Percentiles rank a stretch among this genome's conserved stretches.
Conservation (phyloP, 371 early-diverging fungal genomes). For the Apophysomyces trapeziformis region DNA sequence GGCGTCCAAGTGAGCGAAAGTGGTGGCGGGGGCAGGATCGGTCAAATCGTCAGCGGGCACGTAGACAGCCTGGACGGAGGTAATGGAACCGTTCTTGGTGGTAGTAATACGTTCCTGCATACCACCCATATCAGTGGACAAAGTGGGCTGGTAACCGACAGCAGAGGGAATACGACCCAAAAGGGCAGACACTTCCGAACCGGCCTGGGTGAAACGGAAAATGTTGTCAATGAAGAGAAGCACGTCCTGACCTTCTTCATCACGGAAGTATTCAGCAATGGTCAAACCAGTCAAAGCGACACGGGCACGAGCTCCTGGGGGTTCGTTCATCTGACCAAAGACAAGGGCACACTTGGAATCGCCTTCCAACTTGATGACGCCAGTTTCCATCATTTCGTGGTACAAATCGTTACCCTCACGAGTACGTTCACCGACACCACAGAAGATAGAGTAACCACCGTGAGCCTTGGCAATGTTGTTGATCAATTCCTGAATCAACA, state of each 20-base stretch:
- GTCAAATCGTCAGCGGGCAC: too few relatives aligned
- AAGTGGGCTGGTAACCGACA: constrained; percentile 44
- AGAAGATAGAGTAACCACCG: constrained; percentile 98
- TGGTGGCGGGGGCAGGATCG: too few relatives aligned
- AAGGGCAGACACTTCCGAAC: constrained; percentile 96
- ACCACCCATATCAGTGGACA: too few relatives aligned
- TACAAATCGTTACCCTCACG: constrained; percentile 99
- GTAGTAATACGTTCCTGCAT: too few relatives aligned
- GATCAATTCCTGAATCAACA: constrained; percentile 97
- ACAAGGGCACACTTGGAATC: constrained; percentile 96
- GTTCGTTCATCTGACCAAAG: constrained; percentile 99
- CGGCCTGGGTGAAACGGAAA: constrained; percentile 97
- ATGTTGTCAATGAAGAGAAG: constrained; percentile 99
- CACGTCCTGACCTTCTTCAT: constrained; percentile 98
- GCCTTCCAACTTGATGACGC: constrained; percentile 78
- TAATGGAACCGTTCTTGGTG: too few relatives aligned
- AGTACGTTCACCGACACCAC: constrained; percentile 98
- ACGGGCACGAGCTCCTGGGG: constrained; percentile 99
- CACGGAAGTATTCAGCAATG: constrained; percentile 99
- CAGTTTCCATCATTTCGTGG: constrained; percentile 96
- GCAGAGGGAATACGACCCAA: constrained; percentile 99
- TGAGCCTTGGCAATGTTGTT: constrained; percentile 92
- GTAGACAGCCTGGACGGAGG: too few relatives aligned
- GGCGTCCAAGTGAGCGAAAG: too few relatives aligned
- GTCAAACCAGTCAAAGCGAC: constrained; percentile 98